Conservation (phyloP, 2,329 filamentous ascomycete species). For the Mycosphaerella sp. region DNA sequence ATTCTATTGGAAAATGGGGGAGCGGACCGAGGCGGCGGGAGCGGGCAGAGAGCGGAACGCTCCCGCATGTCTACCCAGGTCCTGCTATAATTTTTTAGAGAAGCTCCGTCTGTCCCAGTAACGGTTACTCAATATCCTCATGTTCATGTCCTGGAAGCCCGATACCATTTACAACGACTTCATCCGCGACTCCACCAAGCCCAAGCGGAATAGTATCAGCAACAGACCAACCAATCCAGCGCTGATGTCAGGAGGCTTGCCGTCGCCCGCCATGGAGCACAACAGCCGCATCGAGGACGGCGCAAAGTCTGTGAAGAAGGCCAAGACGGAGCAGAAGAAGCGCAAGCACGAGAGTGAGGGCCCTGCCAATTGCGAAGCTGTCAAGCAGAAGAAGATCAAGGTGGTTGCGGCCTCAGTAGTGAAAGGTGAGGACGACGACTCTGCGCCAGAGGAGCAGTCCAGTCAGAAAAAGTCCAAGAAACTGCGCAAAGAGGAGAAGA, state of each 20-base stretch:
- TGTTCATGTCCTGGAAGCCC: slow-evolving; percentile 6
- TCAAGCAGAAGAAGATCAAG: slow-evolving; percentile 12
- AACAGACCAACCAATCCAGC: slow-evolving; percentile 25
- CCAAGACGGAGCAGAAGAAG: slow-evolving; percentile 33
- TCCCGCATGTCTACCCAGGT: too few species aligned
- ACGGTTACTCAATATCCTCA: background rate
- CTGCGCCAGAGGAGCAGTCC: slow-evolving; percentile 18
- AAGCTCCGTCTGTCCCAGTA: background rate
- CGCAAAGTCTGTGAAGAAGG: slow-evolving; percentile 23
- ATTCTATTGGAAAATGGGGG: too few species aligned
- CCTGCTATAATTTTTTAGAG: too few species aligned
- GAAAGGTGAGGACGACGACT: slow-evolving; percentile 14
- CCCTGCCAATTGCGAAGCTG: slow-evolving; percentile 8
- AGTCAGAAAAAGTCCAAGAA: slow-evolving; percentile 26
- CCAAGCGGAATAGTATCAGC: slow-evolving; percentile 22
- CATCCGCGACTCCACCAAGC: slow-evolving; percentile 24
- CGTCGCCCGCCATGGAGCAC: slow-evolving; percentile 27
- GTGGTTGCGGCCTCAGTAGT: slow-evolving; percentile 2
- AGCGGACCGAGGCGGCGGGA: too few species aligned
- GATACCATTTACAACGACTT: slow-evolving; percentile 26
- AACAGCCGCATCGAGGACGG: slow-evolving; percentile 22
- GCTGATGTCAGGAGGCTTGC: slow-evolving; percentile 33
- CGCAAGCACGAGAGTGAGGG: slow-evolving; percentile 23
- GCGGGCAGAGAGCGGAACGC: too few species aligned
- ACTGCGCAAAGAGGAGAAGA: slow-evolving; percentile 18